These are phyloP conservation scores for Bipolaris gigantea DNA, from an alignment of 2,329 filamentous ascomycete genomes.

Conservation along the genomic window DNA sequence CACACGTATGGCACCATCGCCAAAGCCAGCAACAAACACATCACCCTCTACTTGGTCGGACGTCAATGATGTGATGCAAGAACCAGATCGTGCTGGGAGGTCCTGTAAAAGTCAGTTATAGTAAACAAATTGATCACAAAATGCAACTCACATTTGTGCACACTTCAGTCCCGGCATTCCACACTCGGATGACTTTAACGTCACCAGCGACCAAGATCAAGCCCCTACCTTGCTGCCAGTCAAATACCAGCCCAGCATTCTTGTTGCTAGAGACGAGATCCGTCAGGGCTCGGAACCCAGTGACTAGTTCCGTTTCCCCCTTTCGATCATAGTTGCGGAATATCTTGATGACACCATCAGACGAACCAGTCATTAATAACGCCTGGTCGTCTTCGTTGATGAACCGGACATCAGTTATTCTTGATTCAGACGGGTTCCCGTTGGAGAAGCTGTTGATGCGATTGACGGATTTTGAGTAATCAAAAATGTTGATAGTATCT, in stretches of 20 bases:
- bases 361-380: slow-evolving; percentile 90
- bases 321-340: slow-evolving; percentile 88
- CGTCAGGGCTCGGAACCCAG: slow-evolving; percentile 86
- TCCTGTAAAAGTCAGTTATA: slow-evolving; percentile 55
- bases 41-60: slow-evolving; percentile 98
- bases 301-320: slow-evolving; percentile 78
- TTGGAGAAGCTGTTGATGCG: slow-evolving; percentile 88
- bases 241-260: slow-evolving; percentile 93
- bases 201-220: slow-evolving; percentile 94
- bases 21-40: slow-evolving; percentile 93
- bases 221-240: slow-evolving; percentile 98
- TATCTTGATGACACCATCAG: slow-evolving; percentile 89
- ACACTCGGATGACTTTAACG: slow-evolving; percentile 91
- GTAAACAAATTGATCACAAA: neutral
- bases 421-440: slow-evolving; percentile 86
- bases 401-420: slow-evolving; percentile 92
- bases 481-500: slow-evolving; percentile 87
- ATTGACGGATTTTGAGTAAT: slow-evolving; percentile 64
- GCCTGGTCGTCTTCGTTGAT: slow-evolving; percentile 99
- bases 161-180: slow-evolving; percentile 92
- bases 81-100: slow-evolving; percentile 90
- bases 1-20: slow-evolving; percentile 89
- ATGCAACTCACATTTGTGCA: slow-evolving; percentile 67
- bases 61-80: slow-evolving; percentile 92
- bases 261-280: slow-evolving; percentile 93